These are phyloP conservation scores for Pneumocystis jirovecii DNA, from an alignment of 1,139 yeast species.

Conservation along the genomic window DNA sequence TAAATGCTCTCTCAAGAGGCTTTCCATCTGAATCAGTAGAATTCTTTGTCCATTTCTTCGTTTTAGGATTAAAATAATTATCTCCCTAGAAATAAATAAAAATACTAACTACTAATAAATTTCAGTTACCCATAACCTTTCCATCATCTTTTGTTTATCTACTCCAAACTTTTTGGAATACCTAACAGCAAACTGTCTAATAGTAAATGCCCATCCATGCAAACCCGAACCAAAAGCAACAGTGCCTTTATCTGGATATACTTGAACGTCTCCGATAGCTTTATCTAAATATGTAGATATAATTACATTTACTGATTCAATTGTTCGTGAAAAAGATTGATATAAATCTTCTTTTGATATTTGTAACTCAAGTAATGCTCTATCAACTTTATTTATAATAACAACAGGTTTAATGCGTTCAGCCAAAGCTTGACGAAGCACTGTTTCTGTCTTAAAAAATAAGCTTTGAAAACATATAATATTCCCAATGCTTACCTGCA, in stretches of 20 bases:
- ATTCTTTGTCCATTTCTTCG: constrained; percentile 98
- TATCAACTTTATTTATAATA: constrained; percentile 96
- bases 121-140: constrained; percentile 63
- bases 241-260: constrained; percentile 97
- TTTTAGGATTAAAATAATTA: constrained; percentile 99
- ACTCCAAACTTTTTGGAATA: constrained; percentile 99
- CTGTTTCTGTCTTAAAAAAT: constrained; percentile 66
- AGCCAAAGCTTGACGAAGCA: constrained; percentile 96
- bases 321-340: constrained; percentile 97
- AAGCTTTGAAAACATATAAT: not conserved
- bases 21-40: constrained; percentile 93
- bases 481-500: constrained; percentile 32
- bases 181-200: constrained; percentile 96
- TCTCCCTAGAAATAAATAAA: constrained; percentile 40
- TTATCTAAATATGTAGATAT: constrained; percentile 90
- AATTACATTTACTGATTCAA: constrained; percentile 97
- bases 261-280: constrained; percentile 90
- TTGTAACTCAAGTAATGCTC: constrained; percentile 98
- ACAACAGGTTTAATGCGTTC: constrained; percentile 99
- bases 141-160: constrained; percentile 95
- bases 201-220: constrained; percentile 99
- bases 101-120: not conserved
- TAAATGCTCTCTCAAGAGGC: constrained; percentile 96
- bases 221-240: constrained; percentile 99
- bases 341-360: constrained; percentile 97